A percentile compares a stretch with the other conserved stretches of the same genome.
Conservation (phyloP, 2,329 filamentous ascomycete species). For the Thielaviopsis musarum region DNA sequence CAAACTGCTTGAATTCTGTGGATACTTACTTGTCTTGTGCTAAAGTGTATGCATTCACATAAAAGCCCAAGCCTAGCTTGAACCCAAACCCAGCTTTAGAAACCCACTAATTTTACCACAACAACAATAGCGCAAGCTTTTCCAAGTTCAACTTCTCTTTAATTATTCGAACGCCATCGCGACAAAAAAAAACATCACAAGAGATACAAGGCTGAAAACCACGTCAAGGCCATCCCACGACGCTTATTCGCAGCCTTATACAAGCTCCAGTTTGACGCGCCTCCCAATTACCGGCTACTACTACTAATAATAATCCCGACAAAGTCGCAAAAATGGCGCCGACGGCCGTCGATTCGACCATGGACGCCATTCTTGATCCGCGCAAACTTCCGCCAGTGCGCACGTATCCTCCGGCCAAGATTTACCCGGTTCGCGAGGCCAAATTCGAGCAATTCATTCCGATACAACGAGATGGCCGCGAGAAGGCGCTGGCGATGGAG, state of each 20-base stretch:
- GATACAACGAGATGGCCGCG: constrained; percentile 49
- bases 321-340: constrained; percentile 29
- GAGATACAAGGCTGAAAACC: constrained; percentile 10
- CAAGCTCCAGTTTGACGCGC: too few species aligned
- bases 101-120: neutral
- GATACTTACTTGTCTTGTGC: too few species aligned
- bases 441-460: constrained; percentile 40
- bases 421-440: constrained; percentile 45
- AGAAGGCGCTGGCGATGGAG: constrained; percentile 41
- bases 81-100: neutral
- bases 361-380: constrained; percentile 22
- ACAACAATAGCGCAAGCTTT: too few species aligned
- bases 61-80: too few species aligned
- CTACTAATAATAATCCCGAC: too few species aligned
- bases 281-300: too few species aligned
- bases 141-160: neutral
- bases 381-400: constrained; percentile 25
- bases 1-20: too few species aligned
- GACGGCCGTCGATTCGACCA: constrained; percentile 28
- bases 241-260: neutral
- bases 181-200: neutral
- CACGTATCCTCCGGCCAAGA: constrained; percentile 34
- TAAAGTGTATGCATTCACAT: neutral
- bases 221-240: too few species aligned
- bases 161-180: constrained; percentile 8